phyloP scores from a whole-genome alignment of 371 early-diverging fungal species.

The Rhizopus sp. region DNA sequence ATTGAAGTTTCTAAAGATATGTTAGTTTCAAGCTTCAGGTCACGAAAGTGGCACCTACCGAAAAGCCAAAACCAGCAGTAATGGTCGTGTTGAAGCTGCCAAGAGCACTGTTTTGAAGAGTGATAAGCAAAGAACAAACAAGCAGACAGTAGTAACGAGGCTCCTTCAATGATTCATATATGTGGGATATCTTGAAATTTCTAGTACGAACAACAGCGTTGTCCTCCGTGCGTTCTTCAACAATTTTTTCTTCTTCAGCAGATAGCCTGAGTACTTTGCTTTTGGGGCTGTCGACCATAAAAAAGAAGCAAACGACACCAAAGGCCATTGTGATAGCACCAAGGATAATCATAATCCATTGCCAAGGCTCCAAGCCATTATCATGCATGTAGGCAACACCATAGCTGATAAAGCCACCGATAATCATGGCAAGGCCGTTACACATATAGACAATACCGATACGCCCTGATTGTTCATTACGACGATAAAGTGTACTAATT shows the following conservation, averaged over 20 bases:
- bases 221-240: slow-evolving; percentile 29
- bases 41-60: slow-evolving; percentile 21
- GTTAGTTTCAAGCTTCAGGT: not conserved
- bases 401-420: slow-evolving; percentile 58
- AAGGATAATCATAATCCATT: slow-evolving; percentile 42
- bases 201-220: slow-evolving; percentile 31
- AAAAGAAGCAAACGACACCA: slow-evolving; percentile 23
- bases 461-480: slow-evolving; percentile 20
- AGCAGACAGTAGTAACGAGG: slow-evolving; percentile 23
- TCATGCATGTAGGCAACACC: slow-evolving; percentile 49
- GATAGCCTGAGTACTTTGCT: slow-evolving; percentile 20
- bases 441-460: slow-evolving; percentile 18
- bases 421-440: slow-evolving; percentile 39
- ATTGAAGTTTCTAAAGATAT: slow-evolving; percentile 13
- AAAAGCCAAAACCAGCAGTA: slow-evolving; percentile 42
- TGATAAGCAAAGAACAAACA: slow-evolving; percentile 32
- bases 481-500: slow-evolving; percentile 21
- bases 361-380: slow-evolving; percentile 42
- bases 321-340: slow-evolving; percentile 17
- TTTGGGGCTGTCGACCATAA: slow-evolving; percentile 20
- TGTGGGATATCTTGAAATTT: slow-evolving; percentile 31
- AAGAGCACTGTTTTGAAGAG: slow-evolving; percentile 43
- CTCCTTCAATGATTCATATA: slow-evolving; percentile 36
- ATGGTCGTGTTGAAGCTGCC: slow-evolving; percentile 38
- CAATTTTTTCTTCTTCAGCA: slow-evolving; percentile 21